Conservation (phyloP, 2,329 filamentous ascomycete genomes). For the Exophiala mesophila region DNA sequence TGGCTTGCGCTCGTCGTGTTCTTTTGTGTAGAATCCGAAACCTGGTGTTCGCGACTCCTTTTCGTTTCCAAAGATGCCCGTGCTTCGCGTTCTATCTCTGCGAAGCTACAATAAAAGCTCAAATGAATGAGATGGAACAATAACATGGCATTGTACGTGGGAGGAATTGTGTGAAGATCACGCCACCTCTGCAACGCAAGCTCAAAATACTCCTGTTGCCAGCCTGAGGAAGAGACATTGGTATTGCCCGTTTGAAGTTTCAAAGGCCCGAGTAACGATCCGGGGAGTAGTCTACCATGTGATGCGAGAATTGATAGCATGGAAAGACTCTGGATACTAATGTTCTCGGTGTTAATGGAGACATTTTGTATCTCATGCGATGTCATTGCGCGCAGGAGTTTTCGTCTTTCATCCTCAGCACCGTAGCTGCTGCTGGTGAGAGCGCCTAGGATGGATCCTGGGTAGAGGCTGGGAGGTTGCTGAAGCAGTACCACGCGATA, state of each 20-base stretch:
- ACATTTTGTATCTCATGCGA: too few species aligned
- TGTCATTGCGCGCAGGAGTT: not conserved
- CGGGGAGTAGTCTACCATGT: conserved; percentile 1
- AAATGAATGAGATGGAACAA: conserved; percentile 6
- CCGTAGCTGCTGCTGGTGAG: not conserved
- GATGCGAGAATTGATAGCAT: conserved; percentile 1
- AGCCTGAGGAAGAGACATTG: not conserved
- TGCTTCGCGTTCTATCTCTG: conserved; percentile 1
- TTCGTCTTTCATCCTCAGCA: not conserved
- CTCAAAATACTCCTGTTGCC: conserved; percentile 6
- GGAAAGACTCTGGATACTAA: conserved; percentile 1
- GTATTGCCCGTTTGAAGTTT: not conserved
- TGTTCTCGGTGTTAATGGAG: not conserved
- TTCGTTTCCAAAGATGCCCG: not conserved
- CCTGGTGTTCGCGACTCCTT: not conserved
- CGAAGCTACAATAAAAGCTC: conserved; percentile 3
- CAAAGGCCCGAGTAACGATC: not conserved
- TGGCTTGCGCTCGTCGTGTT: not conserved
- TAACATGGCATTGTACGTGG: not conserved
- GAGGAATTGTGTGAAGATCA: not conserved
- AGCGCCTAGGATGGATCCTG: not conserved
- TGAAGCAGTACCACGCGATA: conserved; percentile 11
- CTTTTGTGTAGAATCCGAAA: not conserved
- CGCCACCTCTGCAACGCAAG: conserved; percentile 6
- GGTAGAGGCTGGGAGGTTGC: not conserved